Evolutionary conservation across 1,284 basidiomycete species (phyloP).

Genomic region (Bondarzewia mesenterica): DNA sequence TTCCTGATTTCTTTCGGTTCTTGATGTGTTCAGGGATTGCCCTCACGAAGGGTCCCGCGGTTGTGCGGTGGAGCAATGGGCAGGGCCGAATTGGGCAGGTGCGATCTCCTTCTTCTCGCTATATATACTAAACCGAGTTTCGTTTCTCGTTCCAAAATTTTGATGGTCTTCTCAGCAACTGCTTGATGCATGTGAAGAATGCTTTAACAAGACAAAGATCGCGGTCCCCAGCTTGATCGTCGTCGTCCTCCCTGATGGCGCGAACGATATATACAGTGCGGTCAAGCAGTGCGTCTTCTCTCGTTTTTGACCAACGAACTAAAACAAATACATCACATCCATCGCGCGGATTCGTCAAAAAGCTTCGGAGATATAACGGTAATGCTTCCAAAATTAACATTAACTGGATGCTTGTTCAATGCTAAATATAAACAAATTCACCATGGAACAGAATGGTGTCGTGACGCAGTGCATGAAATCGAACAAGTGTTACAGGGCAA

Average conservation of each 20-base stretch:
- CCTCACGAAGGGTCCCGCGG: background rate
- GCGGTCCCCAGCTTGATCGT: conserved; percentile 41
- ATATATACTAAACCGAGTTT: background rate
- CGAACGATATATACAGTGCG: conserved; percentile 64
- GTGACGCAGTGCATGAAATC: conserved; percentile 69
- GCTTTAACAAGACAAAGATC: background rate
- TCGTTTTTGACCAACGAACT: background rate
- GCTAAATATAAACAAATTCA: background rate
- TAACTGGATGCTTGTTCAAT: background rate
- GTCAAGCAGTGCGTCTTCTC: conserved; percentile 57
- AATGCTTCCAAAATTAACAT: no score
- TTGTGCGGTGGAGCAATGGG: background rate
- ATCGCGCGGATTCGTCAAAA: conserved; percentile 4
- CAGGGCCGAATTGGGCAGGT: background rate
- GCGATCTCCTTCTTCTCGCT: background rate
- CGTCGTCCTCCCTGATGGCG: conserved; percentile 63
- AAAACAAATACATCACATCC: conserved; percentile 2
- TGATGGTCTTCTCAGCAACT: background rate
- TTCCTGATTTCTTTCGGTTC: background rate
- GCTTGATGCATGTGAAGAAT: background rate
- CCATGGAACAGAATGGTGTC: conserved; percentile 41
- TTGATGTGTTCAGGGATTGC: background rate
- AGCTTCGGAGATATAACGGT: conserved; percentile 59
- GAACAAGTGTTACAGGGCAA: conserved; percentile 53
- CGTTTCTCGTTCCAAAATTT: background rate